Evolutionary conservation across 164 flowering plant species (phyloP).

Genomic region (Akebia trifoliata): DNA sequence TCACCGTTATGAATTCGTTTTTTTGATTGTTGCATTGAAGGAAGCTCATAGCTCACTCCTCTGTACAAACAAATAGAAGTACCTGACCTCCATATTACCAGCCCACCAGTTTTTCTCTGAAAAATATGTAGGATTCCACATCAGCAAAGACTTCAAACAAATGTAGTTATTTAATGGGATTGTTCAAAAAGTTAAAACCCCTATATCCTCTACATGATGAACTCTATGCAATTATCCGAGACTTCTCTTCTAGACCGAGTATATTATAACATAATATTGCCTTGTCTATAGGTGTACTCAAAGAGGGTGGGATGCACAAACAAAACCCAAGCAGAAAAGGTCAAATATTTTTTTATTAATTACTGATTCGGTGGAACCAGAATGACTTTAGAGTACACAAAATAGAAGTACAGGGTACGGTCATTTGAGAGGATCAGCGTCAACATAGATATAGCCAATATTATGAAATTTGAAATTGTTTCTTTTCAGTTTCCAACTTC

Average conservation of each 20-base stretch:
- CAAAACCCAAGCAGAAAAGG: neutral
- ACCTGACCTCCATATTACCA: conserved; percentile 96
- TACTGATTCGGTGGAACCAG: neutral
- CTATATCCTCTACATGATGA: neutral
- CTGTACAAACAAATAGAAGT: conserved; percentile 72
- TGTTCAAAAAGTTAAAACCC: neutral
- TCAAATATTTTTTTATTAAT: neutral
- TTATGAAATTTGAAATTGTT: no score
- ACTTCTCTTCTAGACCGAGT: neutral
- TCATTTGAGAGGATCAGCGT: no score
- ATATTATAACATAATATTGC: neutral
- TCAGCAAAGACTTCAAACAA: neutral
- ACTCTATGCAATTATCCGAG: neutral
- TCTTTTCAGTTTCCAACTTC: no score
- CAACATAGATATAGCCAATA: no score
- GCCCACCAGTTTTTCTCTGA: conserved; percentile 92
- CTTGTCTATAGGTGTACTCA: neutral
- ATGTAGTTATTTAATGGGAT: neutral
- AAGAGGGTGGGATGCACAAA: neutral
- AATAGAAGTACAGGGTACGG: no score
- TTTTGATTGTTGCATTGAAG: conserved; percentile 30
- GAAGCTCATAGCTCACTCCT: conserved; percentile 65
- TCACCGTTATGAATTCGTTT: conserved; percentile 23
- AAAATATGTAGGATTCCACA: conserved; percentile 7
- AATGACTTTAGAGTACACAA: no score